Conservation (phyloP, 768 basidiomycete species). For the Scleroderma citrinum region DNA sequence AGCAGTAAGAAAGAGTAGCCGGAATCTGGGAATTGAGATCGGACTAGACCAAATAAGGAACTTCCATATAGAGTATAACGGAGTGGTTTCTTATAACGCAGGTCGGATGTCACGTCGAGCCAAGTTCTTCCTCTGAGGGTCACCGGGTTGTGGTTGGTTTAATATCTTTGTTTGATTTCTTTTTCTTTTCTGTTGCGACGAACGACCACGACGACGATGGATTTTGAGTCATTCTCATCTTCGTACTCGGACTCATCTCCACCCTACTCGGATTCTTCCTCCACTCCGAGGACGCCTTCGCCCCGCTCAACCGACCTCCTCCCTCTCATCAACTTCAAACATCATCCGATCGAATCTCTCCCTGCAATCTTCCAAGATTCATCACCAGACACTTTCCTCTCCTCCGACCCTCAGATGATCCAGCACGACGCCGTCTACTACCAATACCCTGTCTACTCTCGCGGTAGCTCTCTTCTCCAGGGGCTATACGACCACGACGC, state of each 20-base stretch:
- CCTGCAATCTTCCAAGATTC: conserved; percentile 47
- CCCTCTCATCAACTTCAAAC: conserved; percentile 34
- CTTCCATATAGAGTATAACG: conserved; percentile 19
- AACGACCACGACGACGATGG: conserved; percentile 29
- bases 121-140: conserved; percentile 9
- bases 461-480: conserved; percentile 54
- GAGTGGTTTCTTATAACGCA: conserved; percentile 31
- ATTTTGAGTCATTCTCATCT: conserved; percentile 57
- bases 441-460: conserved; percentile 28
- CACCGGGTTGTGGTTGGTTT: conserved; percentile 13
- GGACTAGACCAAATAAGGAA: conserved; percentile 19
- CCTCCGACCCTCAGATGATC: conserved; percentile 33
- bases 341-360: conserved; percentile 35
- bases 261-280: conserved; percentile 54
- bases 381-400: conserved; percentile 15
- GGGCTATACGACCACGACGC: conserved; percentile 64
- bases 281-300: conserved; percentile 69
- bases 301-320: conserved; percentile 41
- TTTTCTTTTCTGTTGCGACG: not conserved
- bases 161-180: conserved; percentile 11
- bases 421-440: conserved; percentile 35
- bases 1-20: conserved; percentile 33
- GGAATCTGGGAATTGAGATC: conserved; percentile 32
- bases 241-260: conserved; percentile 11
- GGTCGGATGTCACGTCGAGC: conserved; percentile 1